Evolutionary conservation across 305 asterid species (phyloP), one percentile per base, ranked within the genome.

Genomic region (Fraxinus platypoda): DNA sequence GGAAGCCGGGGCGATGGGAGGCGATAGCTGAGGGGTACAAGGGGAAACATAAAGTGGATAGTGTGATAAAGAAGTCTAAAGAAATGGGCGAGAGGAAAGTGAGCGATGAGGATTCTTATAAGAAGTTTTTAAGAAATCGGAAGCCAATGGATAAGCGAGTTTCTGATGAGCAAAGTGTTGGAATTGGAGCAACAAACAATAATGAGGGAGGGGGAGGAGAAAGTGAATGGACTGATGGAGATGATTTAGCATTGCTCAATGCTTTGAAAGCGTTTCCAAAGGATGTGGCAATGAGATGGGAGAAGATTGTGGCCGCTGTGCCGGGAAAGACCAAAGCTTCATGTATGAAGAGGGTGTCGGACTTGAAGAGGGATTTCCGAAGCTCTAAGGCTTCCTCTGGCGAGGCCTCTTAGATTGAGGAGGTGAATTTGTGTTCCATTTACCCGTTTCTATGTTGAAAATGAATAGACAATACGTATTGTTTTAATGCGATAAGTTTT

Each of bases 1-100:
- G 99, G 77, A 94, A 90, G 71, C 98, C 99, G 9, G 98, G 98
- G 62, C 89, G 99, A n/a, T 95, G 99, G 98, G 97, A 95, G 81
- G 99, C 94, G 4, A 94, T 95, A 34, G 86, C 97, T 0, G 93
- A 90, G 41, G 97, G 93, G 6, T 93, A 93, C 9, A 91, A 90
- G 37, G 97, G 98, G 85, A 92, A 86, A 81, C 89, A 87, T 71
- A 84, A 82, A 74, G 93, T 93, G 85, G 97, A 93, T 81, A 87
- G 87, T 73, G 94, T 95, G 81, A 93, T 94, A 23, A 68, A 86
- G 77, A 91, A 87, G 84, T 83, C 97, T 2, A 95, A 93, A 73
- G 94, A 86, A 31, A 62, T 90, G 83, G 95, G 97, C 2, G 93
- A 85, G 80, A 93, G 78, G 92, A 95, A 88, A 81, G 84, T 81